Conservation (phyloP, 73 alveolate genomes). For the Symbiodinium pilosum region DNA sequence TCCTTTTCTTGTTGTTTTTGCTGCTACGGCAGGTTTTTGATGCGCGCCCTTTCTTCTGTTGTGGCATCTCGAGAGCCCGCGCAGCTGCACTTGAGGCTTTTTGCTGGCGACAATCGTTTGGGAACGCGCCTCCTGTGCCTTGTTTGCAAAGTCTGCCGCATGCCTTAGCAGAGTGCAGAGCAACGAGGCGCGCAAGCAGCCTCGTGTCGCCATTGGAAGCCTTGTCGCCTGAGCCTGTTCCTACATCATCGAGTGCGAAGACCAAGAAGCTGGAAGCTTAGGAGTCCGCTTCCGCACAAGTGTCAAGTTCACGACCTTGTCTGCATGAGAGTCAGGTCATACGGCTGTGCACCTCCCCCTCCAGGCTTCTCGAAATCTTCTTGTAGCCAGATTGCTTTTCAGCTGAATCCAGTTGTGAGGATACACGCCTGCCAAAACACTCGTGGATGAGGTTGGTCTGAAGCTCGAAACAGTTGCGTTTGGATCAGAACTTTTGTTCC, state of each 20-base stretch:
- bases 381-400: background rate
- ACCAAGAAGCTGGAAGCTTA: background rate
- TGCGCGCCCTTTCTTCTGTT: no score
- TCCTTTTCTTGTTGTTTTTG: no score
- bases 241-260: background rate
- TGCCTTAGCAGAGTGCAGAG: no score
- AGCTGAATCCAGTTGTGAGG: background rate
- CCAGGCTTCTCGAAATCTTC: constrained; percentile 2
- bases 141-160: background rate
- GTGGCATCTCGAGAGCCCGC: no score
- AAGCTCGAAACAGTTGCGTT: background rate
- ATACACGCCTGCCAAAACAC: constrained; percentile 4
- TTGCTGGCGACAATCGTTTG: constrained; percentile 39
- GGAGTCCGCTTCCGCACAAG: no score
- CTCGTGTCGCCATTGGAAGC: background rate
- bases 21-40: no score
- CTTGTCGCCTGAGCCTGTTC: background rate
- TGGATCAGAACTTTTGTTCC: background rate
- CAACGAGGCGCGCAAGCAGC: background rate
- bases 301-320: no score
- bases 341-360: constrained; percentile 82
- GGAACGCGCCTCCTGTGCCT: constrained; percentile 75
- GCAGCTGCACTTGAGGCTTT: no score
- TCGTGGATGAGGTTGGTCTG: background rate
- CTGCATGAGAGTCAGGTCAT: constrained; percentile 1